Percentiles rank a stretch among this genome's conserved stretches.
Conservation (phyloP, 257 asterid species). For the Nicotiana obtusifolia region DNA sequence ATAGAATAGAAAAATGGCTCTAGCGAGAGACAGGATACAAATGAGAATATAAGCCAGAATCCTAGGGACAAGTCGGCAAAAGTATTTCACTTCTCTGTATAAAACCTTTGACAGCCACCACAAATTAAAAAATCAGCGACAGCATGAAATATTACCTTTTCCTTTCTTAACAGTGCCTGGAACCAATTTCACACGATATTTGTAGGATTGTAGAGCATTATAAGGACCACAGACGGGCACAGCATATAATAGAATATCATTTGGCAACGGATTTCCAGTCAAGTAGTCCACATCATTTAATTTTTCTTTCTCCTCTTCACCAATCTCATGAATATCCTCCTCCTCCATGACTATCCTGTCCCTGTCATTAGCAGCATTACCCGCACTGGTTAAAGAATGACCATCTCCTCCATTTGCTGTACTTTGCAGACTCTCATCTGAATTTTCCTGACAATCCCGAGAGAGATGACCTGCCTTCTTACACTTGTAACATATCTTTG, state of each 20-base stretch:
- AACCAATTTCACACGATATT: slow-evolving; percentile 86
- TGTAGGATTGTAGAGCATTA: slow-evolving; percentile 77
- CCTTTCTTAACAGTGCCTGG: slow-evolving; percentile 94
- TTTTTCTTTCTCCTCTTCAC: slow-evolving; percentile 91
- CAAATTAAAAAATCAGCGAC: not conserved
- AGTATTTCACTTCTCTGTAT: not conserved
- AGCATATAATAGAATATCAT: slow-evolving; percentile 75
- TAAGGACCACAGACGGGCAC: slow-evolving; percentile 94
- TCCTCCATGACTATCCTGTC: slow-evolving; percentile 88
- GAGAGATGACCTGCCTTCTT: slow-evolving; percentile 79
- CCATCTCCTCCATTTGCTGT: slow-evolving; percentile 28
- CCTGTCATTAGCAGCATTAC: slow-evolving; percentile 26
- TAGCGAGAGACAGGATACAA: not conserved
- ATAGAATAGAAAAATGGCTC: not conserved
- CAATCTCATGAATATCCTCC: slow-evolving; percentile 91
- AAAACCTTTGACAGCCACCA: not conserved
- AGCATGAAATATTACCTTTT: slow-evolving; percentile 50
- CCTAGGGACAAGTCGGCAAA: not conserved
- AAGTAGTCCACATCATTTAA: slow-evolving; percentile 82
- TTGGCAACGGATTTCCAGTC: slow-evolving; percentile 79
- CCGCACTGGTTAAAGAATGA: slow-evolving; percentile 11
- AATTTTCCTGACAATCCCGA: slow-evolving; percentile 77
- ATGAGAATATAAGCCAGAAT: not conserved
- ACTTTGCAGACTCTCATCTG: slow-evolving; percentile 34
- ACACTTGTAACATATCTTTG: slow-evolving; percentile 83